phyloP scores from a whole-genome alignment of 75 land plant species.

The Selaginella moellendorffii region DNA sequence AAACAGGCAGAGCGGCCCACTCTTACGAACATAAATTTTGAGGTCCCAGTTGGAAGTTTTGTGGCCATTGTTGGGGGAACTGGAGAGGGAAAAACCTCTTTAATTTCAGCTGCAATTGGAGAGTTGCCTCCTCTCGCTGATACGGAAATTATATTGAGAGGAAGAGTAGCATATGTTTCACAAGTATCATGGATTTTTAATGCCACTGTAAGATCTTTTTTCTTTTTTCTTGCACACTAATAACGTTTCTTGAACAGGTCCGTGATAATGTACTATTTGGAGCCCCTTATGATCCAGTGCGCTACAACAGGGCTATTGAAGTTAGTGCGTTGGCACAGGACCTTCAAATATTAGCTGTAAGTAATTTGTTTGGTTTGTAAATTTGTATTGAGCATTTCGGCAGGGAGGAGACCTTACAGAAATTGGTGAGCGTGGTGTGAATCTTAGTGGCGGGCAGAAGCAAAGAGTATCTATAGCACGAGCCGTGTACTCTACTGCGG shows the following conservation, averaged over 20 bases:
- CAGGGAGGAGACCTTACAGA: slow-evolving; percentile 32
- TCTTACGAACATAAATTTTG: slow-evolving; percentile 66
- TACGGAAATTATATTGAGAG: slow-evolving; percentile 42
- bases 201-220: slow-evolving; percentile 64
- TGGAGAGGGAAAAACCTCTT: slow-evolving; percentile 96
- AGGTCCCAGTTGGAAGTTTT: slow-evolving; percentile 55
- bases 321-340: slow-evolving; percentile 16
- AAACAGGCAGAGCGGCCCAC: slow-evolving; percentile 60
- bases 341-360: slow-evolving; percentile 17
- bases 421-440: slow-evolving; percentile 35
- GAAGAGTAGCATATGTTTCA: slow-evolving; percentile 89
- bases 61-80: slow-evolving; percentile 94
- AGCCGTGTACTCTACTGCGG: slow-evolving; percentile 25
- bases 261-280: slow-evolving; percentile 25
- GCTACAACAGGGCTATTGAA: slow-evolving; percentile 15
- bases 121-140: slow-evolving; percentile 52
- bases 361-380: background rate
- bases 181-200: slow-evolving; percentile 99
- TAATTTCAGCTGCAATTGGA: slow-evolving; percentile 86
- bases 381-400: slow-evolving; percentile 2
- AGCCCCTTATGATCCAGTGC: slow-evolving; percentile 13
- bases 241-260: too few relatives aligned
- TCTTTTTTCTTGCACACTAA: too few relatives aligned
- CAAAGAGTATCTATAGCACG: slow-evolving; percentile 32
- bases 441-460: slow-evolving; percentile 37